Evolutionary conservation across 768 basidiomycete species (phyloP).

Genomic region (Leccinum sublutescens): DNA sequence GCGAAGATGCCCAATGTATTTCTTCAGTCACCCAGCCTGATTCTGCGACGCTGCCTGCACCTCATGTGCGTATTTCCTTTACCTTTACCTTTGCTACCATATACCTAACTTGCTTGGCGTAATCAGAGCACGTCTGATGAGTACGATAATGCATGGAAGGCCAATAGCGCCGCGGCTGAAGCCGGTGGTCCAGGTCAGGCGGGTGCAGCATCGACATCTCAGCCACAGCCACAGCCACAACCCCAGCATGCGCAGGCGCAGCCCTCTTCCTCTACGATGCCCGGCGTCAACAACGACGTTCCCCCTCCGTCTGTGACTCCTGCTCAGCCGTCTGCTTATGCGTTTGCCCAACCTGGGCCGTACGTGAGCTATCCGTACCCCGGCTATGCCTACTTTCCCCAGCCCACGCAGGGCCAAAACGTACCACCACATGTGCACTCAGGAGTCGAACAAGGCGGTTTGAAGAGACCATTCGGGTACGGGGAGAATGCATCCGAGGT

Average conservation of each 20-base stretch:
- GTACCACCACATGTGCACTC: slow-evolving; percentile 26
- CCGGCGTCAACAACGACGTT: slow-evolving; percentile 19
- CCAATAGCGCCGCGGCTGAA: slow-evolving; percentile 46
- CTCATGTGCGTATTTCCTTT: slow-evolving; percentile 25
- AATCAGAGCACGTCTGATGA: slow-evolving; percentile 47
- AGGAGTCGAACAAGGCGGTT: slow-evolving; percentile 24
- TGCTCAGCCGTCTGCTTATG: slow-evolving; percentile 29
- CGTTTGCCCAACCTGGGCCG: slow-evolving; percentile 30
- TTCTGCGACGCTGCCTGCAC: slow-evolving; percentile 18
- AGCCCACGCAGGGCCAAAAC: slow-evolving; percentile 22
- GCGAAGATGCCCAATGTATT: slow-evolving; percentile 31
- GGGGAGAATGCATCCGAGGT: slow-evolving; percentile 26
- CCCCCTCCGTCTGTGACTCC: slow-evolving; percentile 18
- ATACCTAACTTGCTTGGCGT: slow-evolving; percentile 7
- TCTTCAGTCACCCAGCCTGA: slow-evolving; percentile 24
- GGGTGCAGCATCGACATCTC: slow-evolving; percentile 15
- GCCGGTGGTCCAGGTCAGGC: slow-evolving; percentile 24
- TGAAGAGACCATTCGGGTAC: slow-evolving; percentile 30
- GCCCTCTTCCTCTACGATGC: slow-evolving; percentile 23
- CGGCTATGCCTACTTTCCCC: slow-evolving; percentile 33
- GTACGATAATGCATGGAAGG: slow-evolving; percentile 63
- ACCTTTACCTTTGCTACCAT: background rate
- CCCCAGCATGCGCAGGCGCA: background rate
- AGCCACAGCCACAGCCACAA: slow-evolving; percentile 21
- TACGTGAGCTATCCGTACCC: slow-evolving; percentile 40